Base-by-base conservation (phyloP, 176 grass and related monocot species). In the Carex littledalei region DNA sequence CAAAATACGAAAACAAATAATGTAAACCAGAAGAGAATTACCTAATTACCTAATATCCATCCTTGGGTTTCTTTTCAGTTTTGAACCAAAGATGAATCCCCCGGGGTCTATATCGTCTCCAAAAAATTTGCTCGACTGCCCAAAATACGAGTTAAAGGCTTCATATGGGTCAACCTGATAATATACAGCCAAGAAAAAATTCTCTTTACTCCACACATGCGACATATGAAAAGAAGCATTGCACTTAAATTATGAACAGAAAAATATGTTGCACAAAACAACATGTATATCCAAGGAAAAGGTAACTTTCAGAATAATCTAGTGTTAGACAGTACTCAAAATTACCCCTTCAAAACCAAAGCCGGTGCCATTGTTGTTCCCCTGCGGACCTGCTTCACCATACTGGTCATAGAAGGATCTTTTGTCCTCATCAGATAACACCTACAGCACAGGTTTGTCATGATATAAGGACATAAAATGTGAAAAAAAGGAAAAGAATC, bases 381-480 rank as follows among this genome's bases (percentile, higher is more conserved):
- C 86, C 63, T 55, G 70, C 21, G 89, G 55, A 34, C 92, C 92
- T 64, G 74, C 83, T 87, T 93, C 92, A 84, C 92, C 95, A 87
- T 89, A 91, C 35, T 43, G 88, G 84, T 98, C 92, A 89, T 94
- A 98, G 35, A 93, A 41, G 50, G 92, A 90, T 93, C 92, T 93
- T 89, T 94, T 98, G 20, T 90, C 91, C 85, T 94, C 64, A 74
- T 98, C 91, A 13, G 95, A 94, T 83, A 98, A 90, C 71, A 98
- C 69, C 95, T 98, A 86, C 71, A 87, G 43, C 35, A 81, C 5
- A 80, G 54, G 69, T 83, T 43, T 79, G 34, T 79, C 6, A 87
- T 10, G 18, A 81, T 21, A 71, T 52, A 83, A 81, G 62, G 47
- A 47, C 72, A 67, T 45, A 29, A 67, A 22, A 84, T 85, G 0